These are phyloP conservation scores for Zymoseptoria ardabiliae DNA, from an alignment of 2,329 filamentous ascomycete species.

Conservation along the genomic window DNA sequence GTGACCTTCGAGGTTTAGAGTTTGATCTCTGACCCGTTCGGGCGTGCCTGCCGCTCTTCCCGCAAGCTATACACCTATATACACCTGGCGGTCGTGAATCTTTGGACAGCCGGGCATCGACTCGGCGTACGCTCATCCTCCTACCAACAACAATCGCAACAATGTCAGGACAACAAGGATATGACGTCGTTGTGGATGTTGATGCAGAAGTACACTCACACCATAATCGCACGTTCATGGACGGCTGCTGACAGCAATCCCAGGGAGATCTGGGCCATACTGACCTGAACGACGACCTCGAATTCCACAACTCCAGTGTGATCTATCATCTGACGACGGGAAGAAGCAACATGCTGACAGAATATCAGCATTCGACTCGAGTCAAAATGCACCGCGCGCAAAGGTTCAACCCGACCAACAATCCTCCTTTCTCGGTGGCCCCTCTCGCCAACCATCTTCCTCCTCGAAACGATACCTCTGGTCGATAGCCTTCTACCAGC, in stretches of 20 bases:
- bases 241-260: slow-evolving; percentile 14
- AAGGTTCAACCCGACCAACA: slow-evolving; percentile 39
- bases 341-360: slow-evolving; percentile 3
- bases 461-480: slow-evolving; percentile 76
- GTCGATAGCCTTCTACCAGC: slow-evolving; percentile 87
- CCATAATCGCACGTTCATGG: not conserved
- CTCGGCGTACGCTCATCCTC: not conserved
- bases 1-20: not conserved
- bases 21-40: not conserved
- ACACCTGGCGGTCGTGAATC: not conserved
- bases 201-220: slow-evolving; percentile 71
- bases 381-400: slow-evolving; percentile 39
- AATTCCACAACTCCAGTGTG: slow-evolving; percentile 86
- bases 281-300: slow-evolving; percentile 95
- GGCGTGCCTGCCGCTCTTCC: not conserved
- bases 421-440: slow-evolving; percentile 31
- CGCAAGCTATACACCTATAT: not conserved
- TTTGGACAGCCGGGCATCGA: not conserved
- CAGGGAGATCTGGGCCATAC: slow-evolving; percentile 97
- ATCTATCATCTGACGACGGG: slow-evolving; percentile 1
- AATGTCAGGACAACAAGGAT: slow-evolving; percentile 60
- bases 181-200: slow-evolving; percentile 96
- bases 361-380: slow-evolving; percentile 23
- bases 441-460: slow-evolving; percentile 17
- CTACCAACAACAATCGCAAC: not conserved